Evolutionary conservation across 2,329 filamentous ascomycete genomes (phyloP).

Genomic region (Lachnellula occidentalis): DNA sequence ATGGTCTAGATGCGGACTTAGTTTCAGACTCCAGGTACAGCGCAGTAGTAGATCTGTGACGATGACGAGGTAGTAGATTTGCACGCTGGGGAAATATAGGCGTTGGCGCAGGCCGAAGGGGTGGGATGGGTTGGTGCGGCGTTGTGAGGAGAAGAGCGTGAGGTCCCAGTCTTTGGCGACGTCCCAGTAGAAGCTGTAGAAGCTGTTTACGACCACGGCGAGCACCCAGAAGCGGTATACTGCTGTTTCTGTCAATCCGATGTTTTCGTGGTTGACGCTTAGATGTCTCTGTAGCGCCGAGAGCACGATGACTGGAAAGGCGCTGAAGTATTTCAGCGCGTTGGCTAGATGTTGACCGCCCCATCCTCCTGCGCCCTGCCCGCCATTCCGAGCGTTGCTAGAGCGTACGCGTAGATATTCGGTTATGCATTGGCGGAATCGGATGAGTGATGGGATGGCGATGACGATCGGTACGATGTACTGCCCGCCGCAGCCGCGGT

Average conservation of each 20-base stretch:
- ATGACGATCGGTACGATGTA: conserved; percentile 81
- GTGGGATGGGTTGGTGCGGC: conserved; percentile 48
- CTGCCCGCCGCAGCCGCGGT: conserved; percentile 74
- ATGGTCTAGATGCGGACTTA: conserved; percentile 75
- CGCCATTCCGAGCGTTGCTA: conserved; percentile 43
- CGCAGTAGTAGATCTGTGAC: conserved; percentile 72
- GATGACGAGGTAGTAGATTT: conserved; percentile 79
- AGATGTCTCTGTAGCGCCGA: conserved; percentile 65
- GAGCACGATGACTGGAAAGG: conserved; percentile 85
- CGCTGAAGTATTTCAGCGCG: conserved; percentile 88
- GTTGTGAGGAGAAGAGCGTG: conserved; percentile 62
- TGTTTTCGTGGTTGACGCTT: conserved; percentile 35
- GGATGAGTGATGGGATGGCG: conserved; percentile 75
- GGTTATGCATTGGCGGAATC: conserved; percentile 84
- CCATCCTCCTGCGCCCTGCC: conserved; percentile 53
- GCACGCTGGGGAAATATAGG: conserved; percentile 64
- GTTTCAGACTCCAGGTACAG: conserved; percentile 87
- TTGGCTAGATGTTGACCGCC: conserved; percentile 88
- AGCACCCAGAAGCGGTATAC: conserved; percentile 60
- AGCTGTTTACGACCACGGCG: conserved; percentile 74
- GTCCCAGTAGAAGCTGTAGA: conserved; percentile 99
- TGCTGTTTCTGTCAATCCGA: conserved; percentile 35
- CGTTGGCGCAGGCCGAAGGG: conserved; percentile 73
- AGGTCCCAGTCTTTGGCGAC: conserved; percentile 96
- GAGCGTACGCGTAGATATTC: conserved; percentile 72